Evolutionary conservation across 176 grass and related monocot species (phyloP).

Genomic region (Oropetium thomaeum): DNA sequence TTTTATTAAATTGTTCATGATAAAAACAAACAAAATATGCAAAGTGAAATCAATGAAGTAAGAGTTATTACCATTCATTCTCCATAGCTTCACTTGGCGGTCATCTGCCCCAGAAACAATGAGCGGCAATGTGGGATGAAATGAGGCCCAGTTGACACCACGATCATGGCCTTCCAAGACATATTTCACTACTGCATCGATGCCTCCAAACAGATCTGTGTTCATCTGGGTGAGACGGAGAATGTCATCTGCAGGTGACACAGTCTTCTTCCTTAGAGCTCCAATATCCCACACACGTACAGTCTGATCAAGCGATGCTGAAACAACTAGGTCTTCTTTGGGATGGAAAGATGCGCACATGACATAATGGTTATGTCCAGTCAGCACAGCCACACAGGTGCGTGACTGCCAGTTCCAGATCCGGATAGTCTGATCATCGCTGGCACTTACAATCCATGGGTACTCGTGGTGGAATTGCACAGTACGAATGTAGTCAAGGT

Average conservation of each 20-base stretch:
- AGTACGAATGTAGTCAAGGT: conserved; percentile 95
- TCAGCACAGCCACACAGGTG: conserved; percentile 67
- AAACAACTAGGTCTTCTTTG: conserved; percentile 76
- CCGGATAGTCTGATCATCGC: conserved; percentile 82
- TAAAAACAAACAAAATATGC: not conserved
- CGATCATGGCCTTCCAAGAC: conserved; percentile 87
- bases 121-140: conserved; percentile 68
- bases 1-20: not conserved
- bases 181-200: conserved; percentile 77
- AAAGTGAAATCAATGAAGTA: not conserved
- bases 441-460: conserved; percentile 75
- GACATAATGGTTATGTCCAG: conserved; percentile 85
- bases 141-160: conserved; percentile 85
- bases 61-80: conserved; percentile 69
- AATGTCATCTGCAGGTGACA: conserved; percentile 56
- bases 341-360: conserved; percentile 86
- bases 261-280: conserved; percentile 68
- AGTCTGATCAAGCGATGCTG: conserved; percentile 81
- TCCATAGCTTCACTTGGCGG: conserved; percentile 78
- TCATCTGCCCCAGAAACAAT: conserved; percentile 87
- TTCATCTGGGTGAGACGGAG: conserved; percentile 65
- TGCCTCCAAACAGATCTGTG: conserved; percentile 71
- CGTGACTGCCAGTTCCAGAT: conserved; percentile 88
- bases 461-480: conserved; percentile 95
- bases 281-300: conserved; percentile 83